Base-by-base conservation (phyloP, 1,284 basidiomycete genomes). In the Fomitopsis betulina region DNA sequence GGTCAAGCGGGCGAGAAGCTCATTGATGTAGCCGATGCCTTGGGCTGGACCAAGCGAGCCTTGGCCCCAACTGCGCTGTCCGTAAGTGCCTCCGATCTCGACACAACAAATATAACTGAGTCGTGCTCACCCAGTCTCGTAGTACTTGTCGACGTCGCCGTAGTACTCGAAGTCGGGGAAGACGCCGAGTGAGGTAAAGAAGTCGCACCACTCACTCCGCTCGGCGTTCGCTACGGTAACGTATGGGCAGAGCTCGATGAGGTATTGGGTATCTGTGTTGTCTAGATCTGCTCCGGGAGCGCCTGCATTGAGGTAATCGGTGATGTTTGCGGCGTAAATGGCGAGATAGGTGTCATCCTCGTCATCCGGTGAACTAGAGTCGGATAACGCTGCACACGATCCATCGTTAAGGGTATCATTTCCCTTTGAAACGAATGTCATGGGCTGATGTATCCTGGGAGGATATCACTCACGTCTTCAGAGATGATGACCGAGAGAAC, bases 1-100 rank as follows among this genome's bases (percentile, higher is more conserved):
- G 0, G 85, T 89, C 32, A 94, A 78, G n/a, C 93, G 83, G 0
- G 91, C 89, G 19, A 94, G 73, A 38, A 95, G 83, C 71, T 94
- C 93, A 69, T 93, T 93, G 65, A 91, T 75, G 68, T 88, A 94
- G 4, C 92, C 92, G 6, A 93, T 87, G 45, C 89, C 89, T 70
- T 91, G 89, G 1, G 91, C 83, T 2, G 76, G 84, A 0, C 90
- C 91, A 2, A 90, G 76, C 1, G 71, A 63, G 30, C 49, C 49
- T 62, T 84, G 81, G 6, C 89, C 89, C 62, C 89, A 84, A 25
- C 85, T 88, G 57, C 35, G 9, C 19, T 21, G 19, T 8, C 43
- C 17, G 30, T 57, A 39, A 50, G 39, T 21, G 25, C 45, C 12
- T 27, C 23, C 40, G 8, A 21, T 15, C 45, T n/a, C 1, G 23